phyloP scores from a whole-genome alignment of 23 red algal genomes.

The Gracilaria caudata region DNA sequence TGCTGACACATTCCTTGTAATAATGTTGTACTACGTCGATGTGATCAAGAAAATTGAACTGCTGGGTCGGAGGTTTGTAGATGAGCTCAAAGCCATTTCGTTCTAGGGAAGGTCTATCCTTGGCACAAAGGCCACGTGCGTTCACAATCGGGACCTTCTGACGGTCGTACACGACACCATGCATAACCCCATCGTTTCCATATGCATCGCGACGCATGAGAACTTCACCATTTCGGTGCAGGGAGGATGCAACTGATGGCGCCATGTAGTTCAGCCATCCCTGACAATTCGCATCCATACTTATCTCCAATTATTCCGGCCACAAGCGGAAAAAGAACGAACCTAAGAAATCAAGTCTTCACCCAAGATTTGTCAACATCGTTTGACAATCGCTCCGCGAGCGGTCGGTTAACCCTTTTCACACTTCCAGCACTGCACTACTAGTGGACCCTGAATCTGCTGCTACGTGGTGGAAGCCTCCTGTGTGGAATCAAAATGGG shows the following conservation, averaged over 20 bases:
- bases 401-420: no score
- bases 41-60: constrained; percentile 5
- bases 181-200: not conserved
- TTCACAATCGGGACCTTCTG: not conserved
- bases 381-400: no score
- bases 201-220: not conserved
- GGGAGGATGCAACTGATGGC: constrained; percentile 5
- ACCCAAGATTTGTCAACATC: not conserved
- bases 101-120: not conserved
- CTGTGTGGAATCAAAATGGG: no score
- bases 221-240: not conserved
- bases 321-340: not conserved
- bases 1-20: constrained; percentile 7
- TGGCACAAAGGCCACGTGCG: not conserved
- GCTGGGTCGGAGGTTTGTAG: not conserved
- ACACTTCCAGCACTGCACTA: no score
- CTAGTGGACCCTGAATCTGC: no score
- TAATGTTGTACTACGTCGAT: constrained; percentile 1
- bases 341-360: not conserved
- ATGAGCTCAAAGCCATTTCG: constrained; percentile 1
- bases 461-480: not conserved
- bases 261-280: constrained; percentile 28
- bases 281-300: not conserved
- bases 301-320: not conserved
- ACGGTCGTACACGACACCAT: constrained; percentile 1